Conservation (phyloP, 805 yeast genomes). For the Wickerhamomyces bovis region DNA sequence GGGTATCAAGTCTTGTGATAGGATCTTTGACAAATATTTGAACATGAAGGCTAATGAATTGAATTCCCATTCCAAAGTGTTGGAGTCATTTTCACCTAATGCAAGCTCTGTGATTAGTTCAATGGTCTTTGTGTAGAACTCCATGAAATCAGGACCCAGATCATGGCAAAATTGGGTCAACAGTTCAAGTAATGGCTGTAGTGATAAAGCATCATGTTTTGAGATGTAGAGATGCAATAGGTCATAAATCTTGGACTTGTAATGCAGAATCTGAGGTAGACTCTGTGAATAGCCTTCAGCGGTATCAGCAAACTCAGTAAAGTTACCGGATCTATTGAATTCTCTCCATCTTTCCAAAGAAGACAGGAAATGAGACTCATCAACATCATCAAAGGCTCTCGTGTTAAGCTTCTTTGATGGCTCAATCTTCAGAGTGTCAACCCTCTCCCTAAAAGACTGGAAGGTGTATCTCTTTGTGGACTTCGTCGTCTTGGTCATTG, state of each 20-base stretch:
- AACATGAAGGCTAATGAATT: conserved; percentile 82
- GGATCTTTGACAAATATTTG: conserved; percentile 69
- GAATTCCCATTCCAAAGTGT: conserved; percentile 77
- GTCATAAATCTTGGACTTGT: conserved; percentile 56
- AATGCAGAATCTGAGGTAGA: conserved; percentile 74
- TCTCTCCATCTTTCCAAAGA: conserved; percentile 86
- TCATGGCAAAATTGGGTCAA: conserved; percentile 86
- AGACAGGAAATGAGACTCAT: conserved; percentile 71
- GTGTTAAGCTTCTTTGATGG: conserved; percentile 52
- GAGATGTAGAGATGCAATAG: conserved; percentile 41
- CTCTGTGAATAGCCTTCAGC: conserved; percentile 56
- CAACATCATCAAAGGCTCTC: conserved; percentile 65
- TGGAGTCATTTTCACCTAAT: conserved; percentile 41
- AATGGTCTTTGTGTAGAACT: conserved; percentile 53
- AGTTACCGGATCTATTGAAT: conserved; percentile 68
- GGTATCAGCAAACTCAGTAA: conserved; percentile 54
- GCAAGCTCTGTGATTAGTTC: conserved; percentile 45
- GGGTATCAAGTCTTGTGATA: conserved; percentile 57
- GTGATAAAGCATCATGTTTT: conserved; percentile 58
- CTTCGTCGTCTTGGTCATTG: conserved; percentile 40
- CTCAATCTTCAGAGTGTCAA: conserved; percentile 79
- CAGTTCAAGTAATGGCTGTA: conserved; percentile 77
- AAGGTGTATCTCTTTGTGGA: conserved; percentile 55
- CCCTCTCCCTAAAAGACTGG: conserved; percentile 75
- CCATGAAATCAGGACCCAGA: conserved; percentile 84